Evolutionary conservation across 1,284 basidiomycete genomes (phyloP).

Genomic region (Ganoderma lingzhi): DNA sequence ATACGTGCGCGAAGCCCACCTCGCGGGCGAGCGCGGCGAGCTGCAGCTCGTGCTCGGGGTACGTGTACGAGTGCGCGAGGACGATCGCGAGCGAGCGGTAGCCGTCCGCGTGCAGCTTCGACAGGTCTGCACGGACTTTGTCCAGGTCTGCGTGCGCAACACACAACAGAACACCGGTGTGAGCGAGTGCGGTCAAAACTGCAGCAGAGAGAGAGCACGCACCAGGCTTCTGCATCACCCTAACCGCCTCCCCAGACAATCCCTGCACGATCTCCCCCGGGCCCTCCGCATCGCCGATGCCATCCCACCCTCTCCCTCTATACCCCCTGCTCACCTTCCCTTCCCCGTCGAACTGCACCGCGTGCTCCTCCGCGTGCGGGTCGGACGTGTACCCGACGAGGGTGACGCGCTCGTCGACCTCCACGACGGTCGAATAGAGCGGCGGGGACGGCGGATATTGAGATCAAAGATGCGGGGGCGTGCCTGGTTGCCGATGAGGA

Average conservation of each 20-base stretch:
- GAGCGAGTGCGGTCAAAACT: background rate
- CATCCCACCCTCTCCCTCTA: constrained; percentile 78
- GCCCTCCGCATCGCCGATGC: constrained; percentile 70
- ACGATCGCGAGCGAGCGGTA: constrained; percentile 89
- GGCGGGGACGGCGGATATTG: constrained; percentile 84
- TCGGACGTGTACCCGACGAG: constrained; percentile 94
- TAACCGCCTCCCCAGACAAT: constrained; percentile 91
- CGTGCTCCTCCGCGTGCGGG: constrained; percentile 79
- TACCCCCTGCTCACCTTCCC: constrained; percentile 77
- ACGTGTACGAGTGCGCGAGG: constrained; percentile 93
- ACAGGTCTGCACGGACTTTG: constrained; percentile 64
- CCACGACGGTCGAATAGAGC: constrained; percentile 84
- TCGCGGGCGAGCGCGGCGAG: constrained; percentile 79
- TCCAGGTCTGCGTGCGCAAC: constrained; percentile 53
- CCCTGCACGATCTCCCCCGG: constrained; percentile 85
- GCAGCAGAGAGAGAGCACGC: constrained; percentile 22
- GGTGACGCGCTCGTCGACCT: constrained; percentile 95
- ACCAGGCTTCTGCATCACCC: constrained; percentile 84
- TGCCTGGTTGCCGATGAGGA: constrained; percentile 93
- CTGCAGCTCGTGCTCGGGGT: constrained; percentile 80
- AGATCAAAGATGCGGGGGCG: constrained; percentile 92
- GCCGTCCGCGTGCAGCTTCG: constrained; percentile 76
- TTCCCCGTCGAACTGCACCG: constrained; percentile 75
- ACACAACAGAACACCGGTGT: background rate
- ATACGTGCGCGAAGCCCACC: constrained; percentile 89